A percentile compares a stretch with the other conserved stretches of the same genome.
Conservation (phyloP, 106 monocot species). For the Gastrodia elata region DNA sequence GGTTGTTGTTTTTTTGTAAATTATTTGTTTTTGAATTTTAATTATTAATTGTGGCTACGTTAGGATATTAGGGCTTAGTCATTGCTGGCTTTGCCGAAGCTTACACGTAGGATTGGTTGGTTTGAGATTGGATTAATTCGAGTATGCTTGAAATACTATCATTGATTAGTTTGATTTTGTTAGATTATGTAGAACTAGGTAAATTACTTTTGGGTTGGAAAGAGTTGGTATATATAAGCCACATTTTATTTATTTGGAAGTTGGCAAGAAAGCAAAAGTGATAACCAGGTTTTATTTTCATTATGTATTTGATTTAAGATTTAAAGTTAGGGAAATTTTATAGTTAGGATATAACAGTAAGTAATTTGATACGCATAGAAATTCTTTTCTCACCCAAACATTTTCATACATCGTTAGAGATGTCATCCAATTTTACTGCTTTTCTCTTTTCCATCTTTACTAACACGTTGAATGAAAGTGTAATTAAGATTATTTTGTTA, state of each 20-base stretch:
- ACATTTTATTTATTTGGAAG: not conserved
- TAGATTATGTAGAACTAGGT: not conserved
- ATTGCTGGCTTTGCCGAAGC: not conserved
- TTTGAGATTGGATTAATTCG: not conserved
- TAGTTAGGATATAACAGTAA: no score
- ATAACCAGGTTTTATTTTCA: not conserved
- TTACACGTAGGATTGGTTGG: not conserved
- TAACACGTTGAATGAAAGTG: no score
- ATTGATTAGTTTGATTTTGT: not conserved
- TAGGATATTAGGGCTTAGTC: not conserved
- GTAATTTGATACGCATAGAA: no score
- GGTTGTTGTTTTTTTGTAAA: not conserved
- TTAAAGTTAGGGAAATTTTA: no score
- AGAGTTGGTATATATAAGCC: not conserved
- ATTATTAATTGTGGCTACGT: not conserved
- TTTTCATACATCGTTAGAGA: no score
- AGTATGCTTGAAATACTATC: not conserved
- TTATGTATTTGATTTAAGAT: no score
- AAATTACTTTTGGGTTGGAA: not conserved
- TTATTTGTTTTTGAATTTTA: not conserved
- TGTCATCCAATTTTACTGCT: no score
- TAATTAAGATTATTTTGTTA: no score
- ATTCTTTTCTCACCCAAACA: no score
- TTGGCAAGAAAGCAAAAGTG: not conserved
- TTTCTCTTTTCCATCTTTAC: no score